These are phyloP conservation scores for Trametes cinnabarina DNA, from an alignment of 768 basidiomycete species.

Conservation along the genomic window DNA sequence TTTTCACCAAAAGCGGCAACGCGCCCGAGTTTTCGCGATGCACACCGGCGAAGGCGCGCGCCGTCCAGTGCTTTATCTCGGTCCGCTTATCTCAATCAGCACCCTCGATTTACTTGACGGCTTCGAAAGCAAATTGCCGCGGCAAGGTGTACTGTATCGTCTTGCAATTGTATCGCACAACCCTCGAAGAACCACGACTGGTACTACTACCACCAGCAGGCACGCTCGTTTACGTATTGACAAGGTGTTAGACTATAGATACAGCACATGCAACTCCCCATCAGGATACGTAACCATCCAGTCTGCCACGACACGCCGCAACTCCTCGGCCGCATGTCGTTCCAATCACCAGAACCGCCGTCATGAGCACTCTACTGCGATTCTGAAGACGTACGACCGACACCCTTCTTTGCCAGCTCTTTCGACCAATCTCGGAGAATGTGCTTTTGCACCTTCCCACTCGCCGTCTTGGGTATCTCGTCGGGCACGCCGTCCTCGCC, in stretches of 20 bases:
- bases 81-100: conserved; percentile 12
- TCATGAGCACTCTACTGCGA: neutral
- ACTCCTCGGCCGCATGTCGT: neutral
- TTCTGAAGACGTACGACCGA: conserved; percentile 35
- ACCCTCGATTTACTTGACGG: conserved; percentile 5
- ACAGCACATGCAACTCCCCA: neutral
- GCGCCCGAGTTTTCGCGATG: neutral
- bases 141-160: neutral
- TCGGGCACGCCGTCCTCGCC: conserved; percentile 57
- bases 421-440: conserved; percentile 68
- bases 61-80: conserved; percentile 4
- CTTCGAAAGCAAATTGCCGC: neutral
- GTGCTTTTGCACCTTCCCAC: conserved; percentile 86
- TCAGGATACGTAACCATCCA: neutral
- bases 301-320: neutral
- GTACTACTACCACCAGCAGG: neutral
- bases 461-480: conserved; percentile 81
- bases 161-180: neutral
- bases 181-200: conserved; percentile 6
- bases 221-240: conserved; percentile 2
- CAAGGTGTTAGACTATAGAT: neutral
- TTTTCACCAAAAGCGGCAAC: neutral
- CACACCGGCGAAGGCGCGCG: neutral
- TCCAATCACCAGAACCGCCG: neutral
- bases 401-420: conserved; percentile 44